These are phyloP conservation scores for Linderina pennispora DNA, from an alignment of 192 early-diverging fungal genomes.

Conservation along the genomic window DNA sequence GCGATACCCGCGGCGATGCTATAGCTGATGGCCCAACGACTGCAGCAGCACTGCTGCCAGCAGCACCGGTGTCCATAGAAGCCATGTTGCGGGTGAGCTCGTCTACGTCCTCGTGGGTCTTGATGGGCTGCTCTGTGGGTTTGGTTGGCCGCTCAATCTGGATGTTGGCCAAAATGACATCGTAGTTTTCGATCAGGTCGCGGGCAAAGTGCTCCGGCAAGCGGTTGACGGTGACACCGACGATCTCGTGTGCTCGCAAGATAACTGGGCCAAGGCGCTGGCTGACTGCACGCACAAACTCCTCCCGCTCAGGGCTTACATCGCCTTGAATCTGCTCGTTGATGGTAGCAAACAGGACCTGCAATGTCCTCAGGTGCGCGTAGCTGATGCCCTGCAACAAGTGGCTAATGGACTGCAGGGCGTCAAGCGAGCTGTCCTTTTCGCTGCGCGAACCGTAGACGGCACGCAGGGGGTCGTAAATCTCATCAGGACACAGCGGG, in stretches of 20 bases:
- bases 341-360: conserved; percentile 27
- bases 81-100: background rate
- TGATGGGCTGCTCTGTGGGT: conserved; percentile 18
- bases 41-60: background rate
- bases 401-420: conserved; percentile 8
- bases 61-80: background rate
- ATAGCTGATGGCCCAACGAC: background rate
- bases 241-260: conserved; percentile 37
- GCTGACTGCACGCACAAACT: conserved; percentile 26
- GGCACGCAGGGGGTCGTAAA: conserved; percentile 61
- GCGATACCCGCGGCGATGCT: background rate
- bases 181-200: conserved; percentile 41
- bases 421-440: conserved; percentile 22
- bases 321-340: conserved; percentile 18
- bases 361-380: conserved; percentile 32
- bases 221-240: conserved; percentile 27
- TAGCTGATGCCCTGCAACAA: conserved; percentile 33
- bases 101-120: conserved; percentile 2
- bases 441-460: conserved; percentile 49
- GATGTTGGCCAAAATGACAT: conserved; percentile 22
- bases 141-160: conserved; percentile 19
- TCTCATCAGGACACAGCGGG: conserved; percentile 59
- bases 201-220: conserved; percentile 30
- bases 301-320: conserved; percentile 1
- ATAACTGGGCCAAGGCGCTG: conserved; percentile 40